Base-by-base conservation (phyloP, 1,284 basidiomycete species). In the Coriolopsis trogii region DNA sequence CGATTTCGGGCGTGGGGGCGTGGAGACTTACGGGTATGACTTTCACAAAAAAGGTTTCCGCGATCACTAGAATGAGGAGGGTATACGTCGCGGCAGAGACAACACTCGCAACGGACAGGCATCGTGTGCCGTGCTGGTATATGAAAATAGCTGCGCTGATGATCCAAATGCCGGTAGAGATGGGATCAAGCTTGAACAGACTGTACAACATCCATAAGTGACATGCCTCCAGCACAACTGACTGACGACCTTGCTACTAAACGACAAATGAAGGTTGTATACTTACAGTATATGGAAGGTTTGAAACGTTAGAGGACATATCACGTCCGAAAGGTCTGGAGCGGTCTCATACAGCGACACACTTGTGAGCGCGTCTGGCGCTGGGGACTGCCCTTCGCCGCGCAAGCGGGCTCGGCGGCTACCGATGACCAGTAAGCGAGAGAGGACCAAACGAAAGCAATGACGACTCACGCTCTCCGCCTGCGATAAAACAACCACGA, bases 121-220 rank as follows among this genome's bases (percentile, higher is more conserved):
- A 90, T n/a, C 81, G 78, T 55, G 80, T 70, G 20, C 86, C 70
- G 10, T 85, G 84, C 13, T 82, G 82, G 60, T 87, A 90, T 53
- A 81, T 74, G 53, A 90, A 68, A 28, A 89, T 82, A 59, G 89
- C 81, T 9, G 85, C 84, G 18, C 80, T 82, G 12, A 89, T 65
- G 62, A 89, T 89, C 87, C 88, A 91, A 50, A 76, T 78, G 18
- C 89, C 61, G 13, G 84, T 85, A 56, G 85, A 67, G 46, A 87
- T 66, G 3, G 44, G 47, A 29, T 51, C 54, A 8, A 45, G 34
- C 25, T 48, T 58, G 38, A 45, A 44, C 6, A 55, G 26, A 7
- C 53, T 55, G 26, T 1, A 10, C 21, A 1, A 30, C 15, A 18
- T 7, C 18, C 3, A 9, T 44, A 15, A 44, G 43, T n/a, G n/a